Percentiles rank a stretch among this genome's conserved stretches.
These are phyloP conservation scores for Pisolithus marmoratus DNA, from an alignment of 768 basidiomycete species.

Conservation along the genomic window DNA sequence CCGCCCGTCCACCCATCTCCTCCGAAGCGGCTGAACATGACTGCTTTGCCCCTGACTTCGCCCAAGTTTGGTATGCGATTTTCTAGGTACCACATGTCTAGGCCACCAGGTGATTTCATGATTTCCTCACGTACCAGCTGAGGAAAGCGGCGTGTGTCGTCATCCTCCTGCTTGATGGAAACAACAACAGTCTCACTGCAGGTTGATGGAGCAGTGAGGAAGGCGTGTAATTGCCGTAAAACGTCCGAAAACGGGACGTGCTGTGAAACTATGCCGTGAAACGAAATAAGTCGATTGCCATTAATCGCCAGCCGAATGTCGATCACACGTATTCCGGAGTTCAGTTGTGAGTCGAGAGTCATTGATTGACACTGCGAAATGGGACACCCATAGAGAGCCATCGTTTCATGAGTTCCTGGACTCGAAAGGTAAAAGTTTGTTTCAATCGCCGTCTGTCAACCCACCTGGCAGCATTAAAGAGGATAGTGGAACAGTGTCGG, in stretches of 20 bases:
- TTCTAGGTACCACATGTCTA: conserved; percentile 75
- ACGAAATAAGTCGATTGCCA: conserved; percentile 59
- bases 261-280: conserved; percentile 76
- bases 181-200: conserved; percentile 73
- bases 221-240: conserved; percentile 52
- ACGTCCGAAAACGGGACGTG: conserved; percentile 62
- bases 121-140: conserved; percentile 63
- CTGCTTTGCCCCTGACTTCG: conserved; percentile 79
- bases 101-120: conserved; percentile 39
- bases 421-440: neutral
- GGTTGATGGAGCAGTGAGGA: conserved; percentile 54
- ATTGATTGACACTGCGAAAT: conserved; percentile 84
- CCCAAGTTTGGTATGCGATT: conserved; percentile 77
- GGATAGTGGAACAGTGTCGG: conserved; percentile 63
- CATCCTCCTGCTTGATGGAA: conserved; percentile 87
- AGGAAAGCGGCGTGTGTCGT: conserved; percentile 51
- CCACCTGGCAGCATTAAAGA: conserved; percentile 74
- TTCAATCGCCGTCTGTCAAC: conserved; percentile 32
- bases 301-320: conserved; percentile 77
- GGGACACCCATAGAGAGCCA: conserved; percentile 84
- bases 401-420: conserved; percentile 21
- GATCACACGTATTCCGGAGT: conserved; percentile 72
- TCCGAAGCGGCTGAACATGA: conserved; percentile 85
- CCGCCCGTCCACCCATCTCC: conserved; percentile 65
- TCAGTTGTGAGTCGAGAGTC: conserved; percentile 63